Evolutionary conservation across 2,329 filamentous ascomycete species (phyloP).

Genomic region (Zasmidium cellare): DNA sequence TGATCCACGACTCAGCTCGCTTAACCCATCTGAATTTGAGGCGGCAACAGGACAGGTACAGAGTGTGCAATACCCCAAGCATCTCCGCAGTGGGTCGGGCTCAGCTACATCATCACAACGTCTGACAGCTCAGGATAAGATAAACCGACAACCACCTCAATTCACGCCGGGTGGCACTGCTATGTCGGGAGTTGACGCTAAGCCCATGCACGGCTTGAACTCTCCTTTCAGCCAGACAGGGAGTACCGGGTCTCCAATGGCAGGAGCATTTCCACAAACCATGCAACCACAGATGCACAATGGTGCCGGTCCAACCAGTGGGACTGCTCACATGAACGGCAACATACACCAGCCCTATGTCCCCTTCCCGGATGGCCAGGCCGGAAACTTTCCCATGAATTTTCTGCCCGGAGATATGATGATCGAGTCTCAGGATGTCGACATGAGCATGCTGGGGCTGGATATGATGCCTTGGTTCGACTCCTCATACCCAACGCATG

Average conservation of each 20-base stretch:
- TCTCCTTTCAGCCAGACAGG: constrained; percentile 42
- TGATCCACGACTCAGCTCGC: constrained; percentile 18
- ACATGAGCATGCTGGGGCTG: constrained; percentile 67
- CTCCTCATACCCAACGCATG: constrained; percentile 60
- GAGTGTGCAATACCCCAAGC: constrained; percentile 9
- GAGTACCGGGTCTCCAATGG: constrained; percentile 12
- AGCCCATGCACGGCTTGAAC: constrained; percentile 47
- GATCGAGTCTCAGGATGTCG: constrained; percentile 75
- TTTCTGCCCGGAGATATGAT: constrained; percentile 56
- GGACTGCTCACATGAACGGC: constrained; percentile 23
- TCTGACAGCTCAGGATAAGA: constrained; percentile 2
- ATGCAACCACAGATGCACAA: constrained; percentile 8
- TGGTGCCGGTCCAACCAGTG: constrained; percentile 8
- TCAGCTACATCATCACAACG: constrained; percentile 8
- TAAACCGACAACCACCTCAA: constrained; percentile 8
- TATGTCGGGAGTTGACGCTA: constrained; percentile 9
- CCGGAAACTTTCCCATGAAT: constrained; percentile 16
- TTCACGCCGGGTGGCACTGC: constrained; percentile 4
- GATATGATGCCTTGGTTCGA: constrained; percentile 77
- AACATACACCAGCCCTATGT: constrained; percentile 19
- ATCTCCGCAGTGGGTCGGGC: constrained; percentile 8
- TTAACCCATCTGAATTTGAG: constrained; percentile 14
- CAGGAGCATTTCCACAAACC: constrained; percentile 6
- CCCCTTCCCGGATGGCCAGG: constrained; percentile 2
- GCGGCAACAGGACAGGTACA: constrained; percentile 8